Conservation (phyloP, 768 basidiomycete species). For the Suillus americanus region DNA sequence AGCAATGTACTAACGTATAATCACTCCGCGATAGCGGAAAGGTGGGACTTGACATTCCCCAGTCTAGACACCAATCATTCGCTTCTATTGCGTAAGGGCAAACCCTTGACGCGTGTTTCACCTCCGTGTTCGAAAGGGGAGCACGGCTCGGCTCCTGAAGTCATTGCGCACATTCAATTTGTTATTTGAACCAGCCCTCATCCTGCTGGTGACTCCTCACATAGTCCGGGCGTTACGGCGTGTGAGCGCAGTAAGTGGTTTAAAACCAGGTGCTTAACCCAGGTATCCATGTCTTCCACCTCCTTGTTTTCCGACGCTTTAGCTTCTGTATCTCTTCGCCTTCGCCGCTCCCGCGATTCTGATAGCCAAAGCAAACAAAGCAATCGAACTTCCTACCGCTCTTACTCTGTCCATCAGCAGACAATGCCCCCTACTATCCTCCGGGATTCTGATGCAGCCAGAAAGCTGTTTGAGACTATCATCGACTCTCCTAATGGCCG, state of each 20-base stretch:
- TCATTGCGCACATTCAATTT: conserved; percentile 24
- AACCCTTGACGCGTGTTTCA: conserved; percentile 28
- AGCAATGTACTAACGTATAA: conserved; percentile 18
- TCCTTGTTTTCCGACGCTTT: conserved; percentile 39
- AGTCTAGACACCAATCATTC: conserved; percentile 8
- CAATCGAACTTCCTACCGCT: conserved; percentile 33
- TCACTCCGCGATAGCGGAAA: conserved; percentile 11
- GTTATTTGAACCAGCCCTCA: conserved; percentile 28
- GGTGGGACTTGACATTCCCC: conserved; percentile 9
- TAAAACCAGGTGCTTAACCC: conserved; percentile 36
- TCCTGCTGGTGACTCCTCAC: conserved; percentile 31
- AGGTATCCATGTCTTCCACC: conserved; percentile 34
- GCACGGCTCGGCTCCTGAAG: conserved; percentile 27
- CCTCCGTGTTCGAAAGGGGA: conserved; percentile 21
- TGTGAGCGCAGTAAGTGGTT: conserved; percentile 40
- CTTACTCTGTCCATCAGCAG: conserved; percentile 48
- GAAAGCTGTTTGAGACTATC: conserved; percentile 50
- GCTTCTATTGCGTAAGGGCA: conserved; percentile 21
- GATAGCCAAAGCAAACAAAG: conserved; percentile 27
- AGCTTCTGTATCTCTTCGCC: conserved; percentile 33
- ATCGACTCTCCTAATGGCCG: conserved; percentile 62
- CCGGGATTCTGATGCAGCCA: conserved; percentile 60
- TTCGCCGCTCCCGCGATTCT: conserved; percentile 32
- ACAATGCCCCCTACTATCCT: conserved; percentile 56
- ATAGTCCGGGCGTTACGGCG: conserved; percentile 37